Base-by-base conservation (phyloP, 352 stramenopile species). In the Achlya hypogyna region DNA sequence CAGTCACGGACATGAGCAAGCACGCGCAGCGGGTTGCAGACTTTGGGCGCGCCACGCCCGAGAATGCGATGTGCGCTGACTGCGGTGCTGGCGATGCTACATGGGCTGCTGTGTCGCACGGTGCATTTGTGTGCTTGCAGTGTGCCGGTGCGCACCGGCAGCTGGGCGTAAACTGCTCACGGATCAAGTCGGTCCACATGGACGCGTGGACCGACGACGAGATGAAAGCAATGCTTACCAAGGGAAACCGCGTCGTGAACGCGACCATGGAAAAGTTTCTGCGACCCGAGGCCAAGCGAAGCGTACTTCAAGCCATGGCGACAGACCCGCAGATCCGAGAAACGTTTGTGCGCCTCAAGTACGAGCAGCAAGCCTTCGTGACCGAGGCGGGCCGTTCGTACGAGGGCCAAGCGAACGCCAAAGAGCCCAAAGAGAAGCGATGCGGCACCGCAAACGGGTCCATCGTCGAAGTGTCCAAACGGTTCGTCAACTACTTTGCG, bases 81-180 rank as follows among this genome's bases (percentile, higher is more conserved):
- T 96, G 87, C 71, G 73, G 71, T 18, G 38, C n/a, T 1, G 20
- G 69, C 45, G 81, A 91, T 59, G 88, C 94, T 18, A 89, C 98
- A 65, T 98, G 96, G 96, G 93, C 90, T 35, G 97, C 86, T 52
- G 84, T 96, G 23, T 98, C 97, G 29, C 72, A 98, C 23, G 94
- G 96, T 4, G 84, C 96, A 5, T 86, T 98, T 54, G 71, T 99
- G 34, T 98, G 96, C 67, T 97, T 98, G 73, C 78, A 98, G 71
- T 98, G 96, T 69, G 93, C 88, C 43, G 95, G 93, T 16, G 89
- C 96, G 8, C 95, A 99, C 70, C 86, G 96, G 51, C 97, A 88
- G 60, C 82, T 99, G 27, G 96, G 96, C 34, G 91, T 98, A 25
- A 93, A 99, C 74, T 78, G 98, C 22, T 98, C 91, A 1, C 78